phyloP scores from a whole-genome alignment of 495 filamentous ascomycete genomes.

The Podospora comata region DNA sequence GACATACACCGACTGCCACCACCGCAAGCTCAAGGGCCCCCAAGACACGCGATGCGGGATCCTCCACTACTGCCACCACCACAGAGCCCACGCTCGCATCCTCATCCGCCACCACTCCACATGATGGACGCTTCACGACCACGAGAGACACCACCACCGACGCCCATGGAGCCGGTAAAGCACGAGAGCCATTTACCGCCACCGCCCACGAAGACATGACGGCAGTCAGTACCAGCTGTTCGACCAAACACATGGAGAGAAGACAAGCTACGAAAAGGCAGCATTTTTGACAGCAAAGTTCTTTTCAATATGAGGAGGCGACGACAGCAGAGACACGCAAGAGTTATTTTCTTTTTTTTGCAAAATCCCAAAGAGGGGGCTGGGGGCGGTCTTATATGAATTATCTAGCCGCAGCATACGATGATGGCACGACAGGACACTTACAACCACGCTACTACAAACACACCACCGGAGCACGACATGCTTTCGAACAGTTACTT shows the following conservation, averaged over 20 bases:
- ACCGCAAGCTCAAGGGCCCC: neutral
- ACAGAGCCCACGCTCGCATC: constrained; percentile 20
- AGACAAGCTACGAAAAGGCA: neutral
- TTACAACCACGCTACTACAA: neutral
- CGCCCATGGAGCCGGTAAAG: constrained; percentile 12
- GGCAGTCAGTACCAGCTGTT: too few species aligned
- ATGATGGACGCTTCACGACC: constrained; percentile 12
- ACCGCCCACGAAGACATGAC: constrained; percentile 10
- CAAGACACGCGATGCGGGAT: neutral
- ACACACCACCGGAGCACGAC: neutral
- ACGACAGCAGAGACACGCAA: neutral
- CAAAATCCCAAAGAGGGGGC: neutral
- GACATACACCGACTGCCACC: constrained; percentile 10
- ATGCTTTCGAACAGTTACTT: neutral
- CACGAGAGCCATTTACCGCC: constrained; percentile 15
- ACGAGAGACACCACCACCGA: constrained; percentile 17
- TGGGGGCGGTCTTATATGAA: neutral
- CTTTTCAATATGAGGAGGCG: neutral
- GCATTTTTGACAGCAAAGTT: neutral
- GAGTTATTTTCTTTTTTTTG: neutral
- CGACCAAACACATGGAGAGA: too few species aligned
- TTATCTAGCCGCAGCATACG: neutral
- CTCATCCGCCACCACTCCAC: neutral
- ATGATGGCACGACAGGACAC: constrained; percentile 11
- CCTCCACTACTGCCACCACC: constrained; percentile 20